Evolutionary conservation across 2,329 filamentous ascomycete species (phyloP), one percentile per base, ranked within the genome.

Genomic region (Lachnellula willkommii): DNA sequence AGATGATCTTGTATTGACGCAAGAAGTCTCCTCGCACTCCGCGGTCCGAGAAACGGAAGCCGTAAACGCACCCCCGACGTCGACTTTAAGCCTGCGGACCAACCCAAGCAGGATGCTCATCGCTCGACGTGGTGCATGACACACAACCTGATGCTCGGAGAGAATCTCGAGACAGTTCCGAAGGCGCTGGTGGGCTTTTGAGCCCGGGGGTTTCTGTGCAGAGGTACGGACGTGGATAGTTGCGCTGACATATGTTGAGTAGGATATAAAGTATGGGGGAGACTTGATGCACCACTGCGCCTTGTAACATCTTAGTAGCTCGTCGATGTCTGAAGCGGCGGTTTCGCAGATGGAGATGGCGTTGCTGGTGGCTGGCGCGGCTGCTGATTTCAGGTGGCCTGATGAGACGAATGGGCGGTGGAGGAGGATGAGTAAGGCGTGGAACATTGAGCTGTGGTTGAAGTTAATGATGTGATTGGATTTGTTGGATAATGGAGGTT

Each of bases 241-340:
- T 14, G 57, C 57, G 28, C 45, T 46, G 2, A 59, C 54, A 82
- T 75, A 83, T 0, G 77, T 80, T 0, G 80, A 77, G 62, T 83
- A 83, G 0, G 77, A 79, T 17, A 82, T 73, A 1, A 82, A 66
- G 53, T 82, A 82, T 0, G 79, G 79, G 0, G 79, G 76, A 11
- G 73, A 67, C 11, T 70, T 67, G 1, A 79, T 70, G 1, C 73
- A 75, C 42, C 78, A 81, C 0, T 72, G 68, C 32, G 67, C 65
- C 24, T 78, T 70, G 46, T 80, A 80, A 5, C 70, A 68, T 20
- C 72, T 70, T 0, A 80, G 61, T 0, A 81, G 64, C 3, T 68
- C 65, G 14, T 73, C 71, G 3, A 80, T 80, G 14, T 70, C 69
- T 9, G 69, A 68, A 0, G 78, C 78, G 0, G 78, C 77, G 1